These are phyloP conservation scores for Scopulariopsis brevicaulis DNA, from an alignment of 2,329 filamentous ascomycete species.

Conservation along the genomic window DNA sequence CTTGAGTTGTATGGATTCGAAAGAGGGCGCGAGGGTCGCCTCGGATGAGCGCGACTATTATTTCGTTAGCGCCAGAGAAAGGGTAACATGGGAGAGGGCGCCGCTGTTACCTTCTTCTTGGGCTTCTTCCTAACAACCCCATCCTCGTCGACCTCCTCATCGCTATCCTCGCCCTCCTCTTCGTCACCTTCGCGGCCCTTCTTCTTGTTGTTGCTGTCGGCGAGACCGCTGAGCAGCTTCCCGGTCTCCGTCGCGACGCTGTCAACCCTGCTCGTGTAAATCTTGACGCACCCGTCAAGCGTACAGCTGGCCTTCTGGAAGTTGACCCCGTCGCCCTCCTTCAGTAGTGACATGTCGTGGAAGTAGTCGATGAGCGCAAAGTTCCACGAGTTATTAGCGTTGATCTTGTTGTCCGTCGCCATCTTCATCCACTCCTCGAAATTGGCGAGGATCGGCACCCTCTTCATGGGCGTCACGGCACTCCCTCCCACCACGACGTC, in stretches of 20 bases:
- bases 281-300: slow-evolving; percentile 95
- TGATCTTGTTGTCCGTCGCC: slow-evolving; percentile 99
- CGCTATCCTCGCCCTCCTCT: slow-evolving; percentile 58
- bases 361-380: slow-evolving; percentile 99
- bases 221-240: slow-evolving; percentile 84
- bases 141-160: slow-evolving; percentile 52
- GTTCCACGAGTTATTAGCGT: slow-evolving; percentile 96
- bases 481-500: slow-evolving; percentile 57
- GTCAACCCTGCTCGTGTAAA: slow-evolving; percentile 96
- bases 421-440: slow-evolving; percentile 99
- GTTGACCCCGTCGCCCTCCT: slow-evolving; percentile 94
- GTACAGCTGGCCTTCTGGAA: slow-evolving; percentile 98
- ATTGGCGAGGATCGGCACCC: slow-evolving; percentile 89
- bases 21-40: slow-evolving; percentile 83
- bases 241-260: slow-evolving; percentile 97
- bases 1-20: slow-evolving; percentile 81
- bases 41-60: slow-evolving; percentile 56
- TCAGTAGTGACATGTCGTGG: slow-evolving; percentile 94
- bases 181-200: slow-evolving; percentile 53
- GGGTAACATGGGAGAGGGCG: background rate
- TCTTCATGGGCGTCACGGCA: slow-evolving; percentile 89
- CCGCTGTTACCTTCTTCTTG: slow-evolving; percentile 63
- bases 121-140: slow-evolving; percentile 48
- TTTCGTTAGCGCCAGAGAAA: slow-evolving; percentile 18
- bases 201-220: slow-evolving; percentile 72